Evolutionary conservation across 805 yeast genomes (phyloP).

Genomic region (Candida caryicola): DNA sequence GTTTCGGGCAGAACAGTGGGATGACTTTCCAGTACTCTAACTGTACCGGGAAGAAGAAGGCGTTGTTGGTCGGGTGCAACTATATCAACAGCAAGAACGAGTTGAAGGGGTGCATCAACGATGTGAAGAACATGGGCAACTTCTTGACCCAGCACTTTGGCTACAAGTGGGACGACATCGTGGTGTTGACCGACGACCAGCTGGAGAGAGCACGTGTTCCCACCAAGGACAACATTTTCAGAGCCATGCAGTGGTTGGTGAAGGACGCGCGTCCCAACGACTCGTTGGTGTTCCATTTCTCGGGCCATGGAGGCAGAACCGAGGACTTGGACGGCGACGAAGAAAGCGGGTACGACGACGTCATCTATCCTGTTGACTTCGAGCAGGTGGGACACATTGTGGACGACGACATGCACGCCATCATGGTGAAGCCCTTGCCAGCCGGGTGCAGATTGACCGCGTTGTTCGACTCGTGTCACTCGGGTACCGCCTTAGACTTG

Average conservation of each 20-base stretch:
- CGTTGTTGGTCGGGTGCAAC: conserved; percentile 36
- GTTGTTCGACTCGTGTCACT: conserved; percentile 38
- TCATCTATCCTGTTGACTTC: conserved; percentile 38
- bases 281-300: conserved; percentile 38
- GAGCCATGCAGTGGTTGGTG: conserved; percentile 42
- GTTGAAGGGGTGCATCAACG: conserved; percentile 38
- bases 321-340: conserved; percentile 38
- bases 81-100: conserved; percentile 30
- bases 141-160: conserved; percentile 31
- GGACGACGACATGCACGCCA: conserved; percentile 39
- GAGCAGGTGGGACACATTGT: conserved; percentile 30
- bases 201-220: conserved; percentile 30
- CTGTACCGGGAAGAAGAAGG: conserved; percentile 36
- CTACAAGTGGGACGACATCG: conserved; percentile 36
- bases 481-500: conserved; percentile 40
- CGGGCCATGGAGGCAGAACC: conserved; percentile 41
- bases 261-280: conserved; percentile 38
- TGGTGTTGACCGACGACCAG: conserved; percentile 39
- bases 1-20: conserved; percentile 33
- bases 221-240: conserved; percentile 28
- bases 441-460: conserved; percentile 39
- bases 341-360: conserved; percentile 36
- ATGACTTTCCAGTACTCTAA: conserved; percentile 39
- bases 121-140: conserved; percentile 35
- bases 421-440: conserved; percentile 36